A percentile compares a stretch with the other conserved stretches of the same genome.
These are phyloP conservation scores for Penicillium arizonense DNA, from an alignment of 495 filamentous ascomycete species.

Conservation along the genomic window DNA sequence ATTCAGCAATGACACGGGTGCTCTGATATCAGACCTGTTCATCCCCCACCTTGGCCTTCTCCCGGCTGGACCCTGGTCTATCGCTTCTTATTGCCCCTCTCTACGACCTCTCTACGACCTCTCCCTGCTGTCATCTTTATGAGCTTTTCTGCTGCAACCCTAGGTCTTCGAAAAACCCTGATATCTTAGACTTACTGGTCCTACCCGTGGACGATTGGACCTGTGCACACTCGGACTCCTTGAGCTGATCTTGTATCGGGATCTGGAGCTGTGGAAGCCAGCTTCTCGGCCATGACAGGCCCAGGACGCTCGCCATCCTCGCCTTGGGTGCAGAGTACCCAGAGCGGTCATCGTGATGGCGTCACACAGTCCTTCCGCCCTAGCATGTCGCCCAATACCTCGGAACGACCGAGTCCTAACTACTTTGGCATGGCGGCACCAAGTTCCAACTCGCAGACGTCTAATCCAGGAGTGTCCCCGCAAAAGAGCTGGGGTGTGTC, in stretches of 20 bases:
- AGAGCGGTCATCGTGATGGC: conserved; percentile 23
- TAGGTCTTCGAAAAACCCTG: background rate
- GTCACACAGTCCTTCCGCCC: conserved; percentile 21
- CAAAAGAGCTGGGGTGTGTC: conserved; percentile 71
- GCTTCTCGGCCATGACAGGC: conserved; percentile 42
- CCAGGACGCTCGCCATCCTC: conserved; percentile 45
- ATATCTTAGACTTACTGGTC: background rate
- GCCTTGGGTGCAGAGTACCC: conserved; percentile 40
- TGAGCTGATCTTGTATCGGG: conserved; percentile 5
- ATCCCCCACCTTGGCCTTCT: conserved; percentile 5
- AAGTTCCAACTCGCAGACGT: conserved; percentile 55
- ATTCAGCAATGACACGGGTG: conserved; percentile 32
- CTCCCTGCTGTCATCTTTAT: conserved; percentile 1
- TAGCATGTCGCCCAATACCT: conserved; percentile 36
- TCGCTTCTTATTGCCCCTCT: conserved; percentile 15
- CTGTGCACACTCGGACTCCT: background rate
- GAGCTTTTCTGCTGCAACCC: background rate
- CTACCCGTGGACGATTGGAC: too few species aligned
- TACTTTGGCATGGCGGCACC: conserved; percentile 80
- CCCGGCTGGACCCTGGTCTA: conserved; percentile 23
- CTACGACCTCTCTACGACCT: conserved; percentile 7
- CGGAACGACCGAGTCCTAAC: conserved; percentile 62
- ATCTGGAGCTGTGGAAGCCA: conserved; percentile 15
- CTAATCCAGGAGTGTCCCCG: conserved; percentile 51
- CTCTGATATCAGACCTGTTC: conserved; percentile 30